These are phyloP conservation scores for Lunasporangiospora selenospora DNA, from an alignment of 192 early-diverging fungal genomes.

Conservation along the genomic window DNA sequence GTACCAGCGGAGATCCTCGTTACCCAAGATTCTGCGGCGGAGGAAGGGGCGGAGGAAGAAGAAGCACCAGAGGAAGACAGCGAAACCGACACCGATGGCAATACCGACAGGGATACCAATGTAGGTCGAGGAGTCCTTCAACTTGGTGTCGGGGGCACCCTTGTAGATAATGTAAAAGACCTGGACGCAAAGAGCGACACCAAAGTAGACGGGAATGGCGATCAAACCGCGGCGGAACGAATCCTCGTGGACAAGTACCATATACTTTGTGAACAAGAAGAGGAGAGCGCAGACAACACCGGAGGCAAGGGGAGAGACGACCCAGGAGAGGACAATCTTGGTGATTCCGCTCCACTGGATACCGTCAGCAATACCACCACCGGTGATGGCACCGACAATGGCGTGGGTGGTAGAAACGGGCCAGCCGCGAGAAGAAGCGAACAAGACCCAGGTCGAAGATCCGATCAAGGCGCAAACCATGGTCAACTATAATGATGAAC, in stretches of 20 bases:
- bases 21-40: slow-evolving; percentile 63
- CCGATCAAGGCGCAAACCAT: slow-evolving; percentile 84
- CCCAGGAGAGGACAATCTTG: slow-evolving; percentile 79
- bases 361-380: slow-evolving; percentile 72
- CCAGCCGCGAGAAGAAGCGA: slow-evolving; percentile 67
- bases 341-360: slow-evolving; percentile 65
- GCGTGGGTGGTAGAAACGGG: slow-evolving; percentile 86
- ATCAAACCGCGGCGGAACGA: slow-evolving; percentile 70
- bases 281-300: slow-evolving; percentile 70
- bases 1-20: slow-evolving; percentile 75
- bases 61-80: slow-evolving; percentile 59
- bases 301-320: slow-evolving; percentile 72
- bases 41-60: slow-evolving; percentile 75
- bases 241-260: slow-evolving; percentile 67
- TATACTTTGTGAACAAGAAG: slow-evolving; percentile 68
- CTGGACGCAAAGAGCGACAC: slow-evolving; percentile 66
- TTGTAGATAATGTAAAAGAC: slow-evolving; percentile 79
- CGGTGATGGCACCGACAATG: slow-evolving; percentile 81
- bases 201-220: slow-evolving; percentile 76
- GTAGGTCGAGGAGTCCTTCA: slow-evolving; percentile 35
- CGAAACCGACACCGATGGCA: slow-evolving; percentile 64
- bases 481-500: slow-evolving; percentile 62
- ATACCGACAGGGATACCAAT: slow-evolving; percentile 66
- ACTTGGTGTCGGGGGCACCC: slow-evolving; percentile 60
- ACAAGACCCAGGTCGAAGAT: slow-evolving; percentile 78